Evolutionary conservation across 345 rosid genomes (phyloP).

Genomic region (Aegle marmelos): DNA sequence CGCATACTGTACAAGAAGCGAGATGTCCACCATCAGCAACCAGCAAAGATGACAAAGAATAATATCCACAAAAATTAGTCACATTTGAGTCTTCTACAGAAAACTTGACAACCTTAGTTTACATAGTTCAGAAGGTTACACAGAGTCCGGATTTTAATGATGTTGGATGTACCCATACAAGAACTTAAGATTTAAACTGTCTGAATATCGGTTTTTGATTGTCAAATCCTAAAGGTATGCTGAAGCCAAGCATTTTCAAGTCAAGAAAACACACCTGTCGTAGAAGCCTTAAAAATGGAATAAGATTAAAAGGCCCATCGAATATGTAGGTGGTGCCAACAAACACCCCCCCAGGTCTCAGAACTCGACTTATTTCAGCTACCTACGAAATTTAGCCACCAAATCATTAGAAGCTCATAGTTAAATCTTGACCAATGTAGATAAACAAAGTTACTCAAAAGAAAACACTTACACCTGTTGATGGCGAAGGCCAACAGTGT

Average conservation of each 20-base stretch:
- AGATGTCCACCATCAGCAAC: background rate
- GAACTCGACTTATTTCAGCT: constrained; percentile 84
- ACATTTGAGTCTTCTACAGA: background rate
- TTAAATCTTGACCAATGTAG: background rate
- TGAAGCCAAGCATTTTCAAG: constrained; percentile 13
- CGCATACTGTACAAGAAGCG: constrained; percentile 34
- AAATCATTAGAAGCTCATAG: background rate
- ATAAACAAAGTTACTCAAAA: background rate
- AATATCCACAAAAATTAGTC: background rate
- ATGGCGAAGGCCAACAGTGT: constrained; percentile 95
- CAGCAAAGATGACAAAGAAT: background rate
- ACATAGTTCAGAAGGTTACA: background rate
- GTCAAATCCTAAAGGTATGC: background rate
- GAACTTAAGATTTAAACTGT: background rate
- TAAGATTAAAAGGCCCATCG: constrained; percentile 52
- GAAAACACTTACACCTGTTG: constrained; percentile 55
- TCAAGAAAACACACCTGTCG: constrained; percentile 46
- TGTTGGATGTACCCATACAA: background rate
- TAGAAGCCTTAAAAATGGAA: constrained; percentile 48
- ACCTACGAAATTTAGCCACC: constrained; percentile 36
- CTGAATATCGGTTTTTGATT: background rate
- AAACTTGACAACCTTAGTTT: background rate
- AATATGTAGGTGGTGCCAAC: constrained; percentile 68
- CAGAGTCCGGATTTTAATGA: no score
- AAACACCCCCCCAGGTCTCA: constrained; percentile 85